Conservation (phyloP, 2,329 filamentous ascomycete species). For the Trichoderma endophyticum region DNA sequence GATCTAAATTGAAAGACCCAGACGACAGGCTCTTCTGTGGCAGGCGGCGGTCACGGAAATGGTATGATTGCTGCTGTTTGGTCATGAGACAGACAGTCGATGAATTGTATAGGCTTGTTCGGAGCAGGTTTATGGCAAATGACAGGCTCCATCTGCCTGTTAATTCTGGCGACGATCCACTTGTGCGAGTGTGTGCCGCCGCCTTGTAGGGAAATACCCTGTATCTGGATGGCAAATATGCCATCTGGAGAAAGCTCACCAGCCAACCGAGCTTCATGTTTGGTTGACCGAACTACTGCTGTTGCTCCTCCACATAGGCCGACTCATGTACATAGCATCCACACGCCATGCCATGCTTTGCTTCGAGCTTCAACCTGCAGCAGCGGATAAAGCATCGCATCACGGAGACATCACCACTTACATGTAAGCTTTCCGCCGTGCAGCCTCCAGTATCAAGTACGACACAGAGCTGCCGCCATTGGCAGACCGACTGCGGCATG, state of each 20-base stretch:
- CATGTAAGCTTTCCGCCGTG: background rate
- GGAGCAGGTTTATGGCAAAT: background rate
- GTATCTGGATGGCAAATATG: background rate
- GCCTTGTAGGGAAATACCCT: conserved; percentile 8
- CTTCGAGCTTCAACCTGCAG: background rate
- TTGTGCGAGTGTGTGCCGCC: background rate
- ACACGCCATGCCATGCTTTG: background rate
- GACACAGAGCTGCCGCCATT: background rate
- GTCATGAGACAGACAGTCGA: conserved; percentile 6
- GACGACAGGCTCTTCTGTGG: background rate
- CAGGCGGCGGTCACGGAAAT: conserved; percentile 1
- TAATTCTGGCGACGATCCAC: background rate
- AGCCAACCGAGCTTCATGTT: background rate
- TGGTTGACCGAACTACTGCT: background rate
- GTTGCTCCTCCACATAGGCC: background rate
- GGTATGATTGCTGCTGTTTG: conserved; percentile 5
- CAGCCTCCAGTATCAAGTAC: background rate
- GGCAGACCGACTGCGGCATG: background rate
- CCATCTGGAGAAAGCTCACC: background rate
- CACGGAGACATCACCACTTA: background rate
- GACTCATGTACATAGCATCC: background rate
- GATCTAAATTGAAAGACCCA: background rate
- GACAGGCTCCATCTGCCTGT: background rate
- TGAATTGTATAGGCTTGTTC: background rate
- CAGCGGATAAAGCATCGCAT: background rate